Percentiles rank a stretch among this genome's conserved stretches.
These are phyloP conservation scores for Basipetospora chlamydospora DNA, from an alignment of 2,329 filamentous ascomycete species.

Conservation along the genomic window DNA sequence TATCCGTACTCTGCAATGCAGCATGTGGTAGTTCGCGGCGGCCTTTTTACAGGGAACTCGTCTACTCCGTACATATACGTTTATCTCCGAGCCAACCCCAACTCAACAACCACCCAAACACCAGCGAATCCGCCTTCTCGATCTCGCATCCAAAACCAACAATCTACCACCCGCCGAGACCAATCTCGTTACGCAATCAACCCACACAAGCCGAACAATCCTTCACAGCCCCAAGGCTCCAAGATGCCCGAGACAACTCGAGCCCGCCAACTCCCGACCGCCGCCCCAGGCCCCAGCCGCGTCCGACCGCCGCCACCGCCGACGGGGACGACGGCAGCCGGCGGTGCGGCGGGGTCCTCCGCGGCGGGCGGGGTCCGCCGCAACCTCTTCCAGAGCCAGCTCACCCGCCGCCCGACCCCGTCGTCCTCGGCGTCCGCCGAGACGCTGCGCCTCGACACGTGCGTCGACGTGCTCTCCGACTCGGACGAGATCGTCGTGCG, in stretches of 20 bases:
- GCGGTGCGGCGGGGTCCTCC: no score
- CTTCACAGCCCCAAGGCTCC: background rate
- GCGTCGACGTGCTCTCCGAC: constrained; percentile 26
- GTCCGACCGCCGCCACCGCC: constrained; percentile 5
- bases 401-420: constrained; percentile 41
- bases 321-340: constrained; percentile 7
- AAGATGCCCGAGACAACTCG: constrained; percentile 3
- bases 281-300: background rate
- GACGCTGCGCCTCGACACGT: constrained; percentile 29
- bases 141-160: no score
- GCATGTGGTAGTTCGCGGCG: no score
- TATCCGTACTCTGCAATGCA: no score
- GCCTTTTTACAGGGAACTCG: background rate
- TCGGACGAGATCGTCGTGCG: constrained; percentile 43
- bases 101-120: background rate
- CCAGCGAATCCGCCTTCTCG: no score
- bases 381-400: constrained; percentile 46
- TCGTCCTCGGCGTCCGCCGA: constrained; percentile 22
- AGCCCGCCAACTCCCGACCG: background rate
- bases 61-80: background rate
- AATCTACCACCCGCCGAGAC: no score
- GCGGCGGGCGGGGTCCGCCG: constrained; percentile 26
- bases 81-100: background rate
- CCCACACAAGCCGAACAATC: no score
- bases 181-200: no score